Conservation (phyloP, 257 asterid species). For the Solanum corneliomulleri region DNA sequence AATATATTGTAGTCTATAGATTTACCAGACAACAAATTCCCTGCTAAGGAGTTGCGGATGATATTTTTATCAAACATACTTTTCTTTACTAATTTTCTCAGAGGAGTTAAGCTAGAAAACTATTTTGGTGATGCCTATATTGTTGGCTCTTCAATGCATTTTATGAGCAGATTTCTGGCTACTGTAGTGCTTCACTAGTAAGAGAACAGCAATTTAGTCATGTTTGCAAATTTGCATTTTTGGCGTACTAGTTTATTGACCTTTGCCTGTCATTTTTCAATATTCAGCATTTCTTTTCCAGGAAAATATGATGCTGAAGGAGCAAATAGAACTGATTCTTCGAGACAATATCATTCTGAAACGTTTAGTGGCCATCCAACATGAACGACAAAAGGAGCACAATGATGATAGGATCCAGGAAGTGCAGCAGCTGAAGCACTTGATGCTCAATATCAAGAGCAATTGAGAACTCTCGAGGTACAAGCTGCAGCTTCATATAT, state of each 20-base stretch:
- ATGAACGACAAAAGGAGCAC: constrained; percentile 68
- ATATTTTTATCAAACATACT: neutral
- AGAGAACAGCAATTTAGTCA: neutral
- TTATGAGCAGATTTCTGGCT: neutral
- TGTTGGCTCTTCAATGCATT: neutral
- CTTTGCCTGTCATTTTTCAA: neutral
- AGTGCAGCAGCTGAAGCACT: constrained; percentile 59
- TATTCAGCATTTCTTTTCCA: neutral
- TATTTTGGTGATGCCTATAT: neutral
- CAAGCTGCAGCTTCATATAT: neutral
- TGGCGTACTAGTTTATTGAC: neutral
- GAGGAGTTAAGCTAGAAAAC: neutral
- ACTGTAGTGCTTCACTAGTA: neutral
- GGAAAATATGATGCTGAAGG: constrained; percentile 70
- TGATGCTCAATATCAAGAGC: constrained; percentile 60
- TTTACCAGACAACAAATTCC: neutral
- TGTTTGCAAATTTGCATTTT: neutral
- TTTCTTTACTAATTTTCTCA: neutral
- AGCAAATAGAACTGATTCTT: constrained; percentile 41
- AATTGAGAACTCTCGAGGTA: constrained; percentile 68
- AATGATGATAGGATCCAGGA: constrained; percentile 57
- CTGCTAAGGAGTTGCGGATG: neutral
- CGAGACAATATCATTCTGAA: constrained; percentile 61
- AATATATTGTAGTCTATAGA: neutral
- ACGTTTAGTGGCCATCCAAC: constrained; percentile 73